Percentiles rank a stretch among this genome's conserved stretches.
Conservation (phyloP, 441 rosid genomes). For the Metrosideros polymorpha region DNA sequence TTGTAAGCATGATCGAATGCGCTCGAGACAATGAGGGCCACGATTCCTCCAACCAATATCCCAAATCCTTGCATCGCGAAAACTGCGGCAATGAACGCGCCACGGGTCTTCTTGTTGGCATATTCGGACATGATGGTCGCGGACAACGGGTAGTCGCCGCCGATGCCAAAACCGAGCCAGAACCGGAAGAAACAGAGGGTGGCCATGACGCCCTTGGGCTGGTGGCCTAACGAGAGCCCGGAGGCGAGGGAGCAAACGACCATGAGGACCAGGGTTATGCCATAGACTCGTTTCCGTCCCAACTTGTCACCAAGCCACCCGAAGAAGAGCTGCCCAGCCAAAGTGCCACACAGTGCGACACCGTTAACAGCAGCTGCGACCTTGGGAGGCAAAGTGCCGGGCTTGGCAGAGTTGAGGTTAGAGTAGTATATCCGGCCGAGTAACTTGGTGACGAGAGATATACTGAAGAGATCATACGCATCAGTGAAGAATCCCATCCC, state of each 20-base stretch:
- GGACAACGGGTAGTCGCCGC: neutral
- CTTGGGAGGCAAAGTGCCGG: neutral
- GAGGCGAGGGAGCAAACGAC: neutral
- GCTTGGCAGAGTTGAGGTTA: rapidly evolving
- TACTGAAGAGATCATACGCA: neutral
- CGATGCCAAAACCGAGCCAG: neutral
- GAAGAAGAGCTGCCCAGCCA: neutral
- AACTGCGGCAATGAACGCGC: neutral
- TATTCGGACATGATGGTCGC: neutral
- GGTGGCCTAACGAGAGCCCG: neutral
- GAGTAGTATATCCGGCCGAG: neutral
- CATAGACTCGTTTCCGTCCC: neutral
- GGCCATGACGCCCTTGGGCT: neutral
- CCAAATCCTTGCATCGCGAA: neutral
- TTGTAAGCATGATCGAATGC: neutral
- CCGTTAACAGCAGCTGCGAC: neutral
- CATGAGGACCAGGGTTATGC: neutral
- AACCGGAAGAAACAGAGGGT: constrained; percentile 5
- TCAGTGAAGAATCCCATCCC: neutral
- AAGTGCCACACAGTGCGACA: neutral
- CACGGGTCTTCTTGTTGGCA: neutral
- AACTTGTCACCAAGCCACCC: neutral
- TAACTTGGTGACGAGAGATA: neutral
- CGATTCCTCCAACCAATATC: neutral
- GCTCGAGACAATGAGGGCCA: neutral